Evolutionary conservation across 2,329 filamentous ascomycete genomes (phyloP).

Genomic region (Paecilomyces variotii): DNA sequence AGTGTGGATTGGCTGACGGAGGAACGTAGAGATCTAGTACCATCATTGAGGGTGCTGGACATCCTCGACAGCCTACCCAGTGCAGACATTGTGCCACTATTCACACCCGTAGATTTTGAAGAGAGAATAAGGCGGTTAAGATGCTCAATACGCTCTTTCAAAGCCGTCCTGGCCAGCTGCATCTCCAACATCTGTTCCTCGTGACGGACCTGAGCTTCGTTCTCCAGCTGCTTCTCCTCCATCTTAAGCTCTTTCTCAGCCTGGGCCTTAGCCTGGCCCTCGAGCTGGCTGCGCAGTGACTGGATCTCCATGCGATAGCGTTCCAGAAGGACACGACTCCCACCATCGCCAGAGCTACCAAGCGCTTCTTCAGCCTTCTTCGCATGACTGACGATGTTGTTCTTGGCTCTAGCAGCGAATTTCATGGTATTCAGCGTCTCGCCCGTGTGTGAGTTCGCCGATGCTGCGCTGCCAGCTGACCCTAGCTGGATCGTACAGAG

Average conservation of each 20-base stretch:
- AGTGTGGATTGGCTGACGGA: slow-evolving; percentile 59
- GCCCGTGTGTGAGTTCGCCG: slow-evolving; percentile 65
- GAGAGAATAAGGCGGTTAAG: slow-evolving; percentile 90
- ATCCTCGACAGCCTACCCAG: slow-evolving; percentile 57
- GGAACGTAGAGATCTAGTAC: slow-evolving; percentile 54
- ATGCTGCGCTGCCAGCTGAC: slow-evolving; percentile 61
- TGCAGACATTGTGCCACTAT: slow-evolving; percentile 63
- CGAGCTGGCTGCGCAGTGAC: slow-evolving; percentile 71
- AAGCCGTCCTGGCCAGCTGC: slow-evolving; percentile 87
- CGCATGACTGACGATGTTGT: slow-evolving; percentile 94
- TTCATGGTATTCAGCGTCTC: slow-evolving; percentile 96
- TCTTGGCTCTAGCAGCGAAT: slow-evolving; percentile 93
- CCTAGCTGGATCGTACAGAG: slow-evolving; percentile 92
- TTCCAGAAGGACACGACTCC: slow-evolving; percentile 79
- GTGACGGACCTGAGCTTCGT: slow-evolving; percentile 76
- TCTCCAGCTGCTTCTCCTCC: slow-evolving; percentile 66
- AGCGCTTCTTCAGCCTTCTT: slow-evolving; percentile 89
- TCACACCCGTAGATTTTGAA: slow-evolving; percentile 92
- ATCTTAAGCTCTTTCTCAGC: slow-evolving; percentile 55
- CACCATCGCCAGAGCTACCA: slow-evolving; percentile 67
- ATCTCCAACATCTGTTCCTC: slow-evolving; percentile 98
- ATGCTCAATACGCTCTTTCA: slow-evolving; percentile 97
- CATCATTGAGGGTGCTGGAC: slow-evolving; percentile 38
- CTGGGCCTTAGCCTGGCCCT: slow-evolving; percentile 65
- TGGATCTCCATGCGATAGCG: slow-evolving; percentile 90